These are phyloP conservation scores for Hypholoma sublateritium DNA, from an alignment of 768 basidiomycete species.

Conservation along the genomic window DNA sequence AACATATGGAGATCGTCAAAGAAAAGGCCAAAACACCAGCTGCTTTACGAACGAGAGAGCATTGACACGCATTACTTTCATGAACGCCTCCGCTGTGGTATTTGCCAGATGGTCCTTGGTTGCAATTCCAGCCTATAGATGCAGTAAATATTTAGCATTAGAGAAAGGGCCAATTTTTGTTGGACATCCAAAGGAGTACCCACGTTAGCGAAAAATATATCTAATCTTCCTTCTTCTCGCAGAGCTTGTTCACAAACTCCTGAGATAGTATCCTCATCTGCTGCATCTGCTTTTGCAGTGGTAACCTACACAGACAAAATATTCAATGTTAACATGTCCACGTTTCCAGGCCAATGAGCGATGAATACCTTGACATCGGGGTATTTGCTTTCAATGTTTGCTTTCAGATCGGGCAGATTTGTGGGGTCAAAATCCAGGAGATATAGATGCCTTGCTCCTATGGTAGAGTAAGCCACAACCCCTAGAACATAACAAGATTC, in stretches of 20 bases:
- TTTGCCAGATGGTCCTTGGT: conserved; percentile 44
- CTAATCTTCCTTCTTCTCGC: conserved; percentile 80
- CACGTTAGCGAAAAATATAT: conserved; percentile 96
- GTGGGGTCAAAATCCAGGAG: conserved; percentile 67
- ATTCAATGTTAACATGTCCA: not conserved
- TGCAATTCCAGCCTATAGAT: conserved; percentile 64
- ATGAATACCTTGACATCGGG: conserved; percentile 75
- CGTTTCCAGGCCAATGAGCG: not conserved
- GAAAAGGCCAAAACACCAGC: not conserved
- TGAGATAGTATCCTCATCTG: conserved; percentile 70
- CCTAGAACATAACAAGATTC: not conserved
- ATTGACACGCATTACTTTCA: conserved; percentile 79
- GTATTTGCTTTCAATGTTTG: conserved; percentile 65
- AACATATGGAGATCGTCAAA: not conserved
- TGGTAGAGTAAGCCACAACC: conserved; percentile 1
- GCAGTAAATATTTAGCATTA: not conserved
- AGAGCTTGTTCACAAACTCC: conserved; percentile 70
- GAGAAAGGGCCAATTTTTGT: not conserved
- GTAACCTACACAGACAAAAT: conserved; percentile 69
- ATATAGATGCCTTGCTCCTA: conserved; percentile 79
- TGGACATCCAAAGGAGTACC: conserved; percentile 15
- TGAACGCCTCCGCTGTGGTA: conserved; percentile 64
- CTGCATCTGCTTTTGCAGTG: conserved; percentile 76
- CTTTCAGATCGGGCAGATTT: conserved; percentile 70
- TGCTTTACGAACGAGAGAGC: conserved; percentile 43